phyloP scores from a whole-genome alignment of 345 rosid species.

The Heritiera fomes region DNA sequence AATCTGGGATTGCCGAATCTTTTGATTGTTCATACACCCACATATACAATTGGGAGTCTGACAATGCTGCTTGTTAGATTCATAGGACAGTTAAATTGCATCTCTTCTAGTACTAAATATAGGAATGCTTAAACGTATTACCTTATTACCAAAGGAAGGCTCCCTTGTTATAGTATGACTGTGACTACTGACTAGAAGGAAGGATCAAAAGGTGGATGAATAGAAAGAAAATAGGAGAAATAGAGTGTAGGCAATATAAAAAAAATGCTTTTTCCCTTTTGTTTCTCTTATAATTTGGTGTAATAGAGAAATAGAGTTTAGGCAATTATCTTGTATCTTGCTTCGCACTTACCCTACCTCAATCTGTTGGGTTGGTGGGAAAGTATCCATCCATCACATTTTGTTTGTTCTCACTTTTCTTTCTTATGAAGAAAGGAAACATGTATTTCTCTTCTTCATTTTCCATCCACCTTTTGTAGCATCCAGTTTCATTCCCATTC shows the following conservation, averaged over 20 bases:
- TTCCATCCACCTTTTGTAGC: not conserved
- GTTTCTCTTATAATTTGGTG: not conserved
- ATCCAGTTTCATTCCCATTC: not conserved
- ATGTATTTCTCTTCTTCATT: not conserved
- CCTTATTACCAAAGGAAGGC: not conserved
- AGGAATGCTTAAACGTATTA: not conserved
- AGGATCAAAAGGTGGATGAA: not conserved
- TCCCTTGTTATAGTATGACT: not conserved
- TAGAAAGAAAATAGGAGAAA: not conserved
- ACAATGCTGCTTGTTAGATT: conserved; percentile 1
- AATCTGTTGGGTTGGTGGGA: not conserved
- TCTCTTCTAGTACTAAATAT: not conserved
- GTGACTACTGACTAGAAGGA: not conserved
- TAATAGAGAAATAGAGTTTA: not conserved
- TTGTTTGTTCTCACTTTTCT: not conserved
- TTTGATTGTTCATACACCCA: conserved; percentile 1
- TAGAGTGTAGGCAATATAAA: not conserved
- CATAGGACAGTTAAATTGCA: not conserved
- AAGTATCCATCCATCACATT: not conserved
- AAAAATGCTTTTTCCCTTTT: not conserved
- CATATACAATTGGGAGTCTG: not conserved
- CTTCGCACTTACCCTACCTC: not conserved
- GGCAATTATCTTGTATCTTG: not conserved
- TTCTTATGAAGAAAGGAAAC: not conserved
- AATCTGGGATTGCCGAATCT: not conserved